Conservation (phyloP, 768 basidiomycete genomes). For the Inosperma sp. region DNA sequence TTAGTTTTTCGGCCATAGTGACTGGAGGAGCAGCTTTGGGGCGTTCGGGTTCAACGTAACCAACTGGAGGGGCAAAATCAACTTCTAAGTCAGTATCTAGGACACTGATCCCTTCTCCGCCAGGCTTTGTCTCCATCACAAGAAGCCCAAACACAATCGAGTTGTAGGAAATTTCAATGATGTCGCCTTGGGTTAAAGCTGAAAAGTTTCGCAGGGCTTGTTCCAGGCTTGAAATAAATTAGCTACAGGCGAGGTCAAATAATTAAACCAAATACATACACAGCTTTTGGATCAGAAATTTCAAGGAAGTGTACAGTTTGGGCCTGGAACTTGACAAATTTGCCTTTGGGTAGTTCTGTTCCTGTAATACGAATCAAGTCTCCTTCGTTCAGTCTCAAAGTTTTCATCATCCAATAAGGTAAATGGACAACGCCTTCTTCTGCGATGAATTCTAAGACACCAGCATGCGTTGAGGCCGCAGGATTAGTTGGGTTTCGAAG, state of each 20-base stretch:
- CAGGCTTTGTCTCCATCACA: slow-evolving; percentile 89
- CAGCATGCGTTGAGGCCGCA: slow-evolving; percentile 86
- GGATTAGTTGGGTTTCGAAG: slow-evolving; percentile 85
- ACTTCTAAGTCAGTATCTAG: slow-evolving; percentile 98
- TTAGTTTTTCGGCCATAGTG: slow-evolving; percentile 96
- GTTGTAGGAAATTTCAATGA: slow-evolving; percentile 98
- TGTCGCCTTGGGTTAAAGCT: slow-evolving; percentile 89
- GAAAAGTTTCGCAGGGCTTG: slow-evolving; percentile 93
- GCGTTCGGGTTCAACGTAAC: slow-evolving; percentile 91
- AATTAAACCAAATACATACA: slow-evolving; percentile 52
- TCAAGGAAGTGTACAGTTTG: slow-evolving; percentile 94
- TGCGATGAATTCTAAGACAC: slow-evolving; percentile 98
- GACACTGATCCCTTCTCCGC: slow-evolving; percentile 82
- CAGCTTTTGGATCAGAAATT: slow-evolving; percentile 95
- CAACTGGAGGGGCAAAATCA: slow-evolving; percentile 90
- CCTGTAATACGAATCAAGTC: slow-evolving; percentile 94
- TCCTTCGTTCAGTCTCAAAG: slow-evolving; percentile 86
- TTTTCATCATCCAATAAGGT: slow-evolving; percentile 99
- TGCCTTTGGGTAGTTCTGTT: slow-evolving; percentile 83
- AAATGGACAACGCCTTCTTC: slow-evolving; percentile 94
- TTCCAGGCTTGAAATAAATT: slow-evolving; percentile 64
- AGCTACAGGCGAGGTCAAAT: neutral
- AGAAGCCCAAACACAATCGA: slow-evolving; percentile 91
- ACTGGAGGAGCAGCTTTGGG: slow-evolving; percentile 74
- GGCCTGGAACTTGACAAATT: slow-evolving; percentile 94